These are phyloP conservation scores for Aleurites moluccanus DNA, from an alignment of 441 rosid species.

Conservation along the genomic window DNA sequence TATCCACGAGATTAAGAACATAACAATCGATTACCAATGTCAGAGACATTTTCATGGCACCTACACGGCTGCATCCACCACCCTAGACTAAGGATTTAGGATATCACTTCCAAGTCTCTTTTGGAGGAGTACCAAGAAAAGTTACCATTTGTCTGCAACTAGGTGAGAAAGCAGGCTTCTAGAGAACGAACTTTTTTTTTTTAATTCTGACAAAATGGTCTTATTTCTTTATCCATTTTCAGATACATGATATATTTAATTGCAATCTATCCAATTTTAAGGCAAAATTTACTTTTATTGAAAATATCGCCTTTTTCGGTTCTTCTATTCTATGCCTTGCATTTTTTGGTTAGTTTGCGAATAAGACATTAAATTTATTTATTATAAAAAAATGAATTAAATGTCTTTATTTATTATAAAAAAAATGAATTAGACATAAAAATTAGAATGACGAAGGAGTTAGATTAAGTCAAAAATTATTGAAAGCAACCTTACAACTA, in stretches of 20 bases:
- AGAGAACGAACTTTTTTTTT: not conserved
- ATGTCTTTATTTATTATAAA: too few relatives aligned
- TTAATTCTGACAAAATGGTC: not conserved
- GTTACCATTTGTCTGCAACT: not conserved
- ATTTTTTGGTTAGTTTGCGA: not conserved
- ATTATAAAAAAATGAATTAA: not conserved
- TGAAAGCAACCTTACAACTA: conserved; percentile 41
- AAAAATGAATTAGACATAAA: not conserved
- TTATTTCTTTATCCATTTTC: not conserved
- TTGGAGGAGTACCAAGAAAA: not conserved
- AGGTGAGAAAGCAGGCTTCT: not conserved
- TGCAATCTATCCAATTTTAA: not conserved
- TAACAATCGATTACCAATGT: not conserved
- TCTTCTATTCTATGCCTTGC: too few relatives aligned
- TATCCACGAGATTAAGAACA: not conserved
- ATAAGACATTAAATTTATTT: not conserved
- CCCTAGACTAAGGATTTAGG: not conserved
- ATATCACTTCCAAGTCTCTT: not conserved
- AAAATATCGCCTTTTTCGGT: not conserved
- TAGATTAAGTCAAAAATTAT: conserved; percentile 19
- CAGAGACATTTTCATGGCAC: not conserved
- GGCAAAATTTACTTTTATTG: not conserved
- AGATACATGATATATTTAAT: not conserved
- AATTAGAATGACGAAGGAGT: not conserved
- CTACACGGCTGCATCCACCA: not conserved